A percentile compares a stretch with the other conserved stretches of the same genome.
Evolutionary conservation across 2,329 filamentous ascomycete genomes (phyloP).

Genomic region (Verticillium tricorpus): DNA sequence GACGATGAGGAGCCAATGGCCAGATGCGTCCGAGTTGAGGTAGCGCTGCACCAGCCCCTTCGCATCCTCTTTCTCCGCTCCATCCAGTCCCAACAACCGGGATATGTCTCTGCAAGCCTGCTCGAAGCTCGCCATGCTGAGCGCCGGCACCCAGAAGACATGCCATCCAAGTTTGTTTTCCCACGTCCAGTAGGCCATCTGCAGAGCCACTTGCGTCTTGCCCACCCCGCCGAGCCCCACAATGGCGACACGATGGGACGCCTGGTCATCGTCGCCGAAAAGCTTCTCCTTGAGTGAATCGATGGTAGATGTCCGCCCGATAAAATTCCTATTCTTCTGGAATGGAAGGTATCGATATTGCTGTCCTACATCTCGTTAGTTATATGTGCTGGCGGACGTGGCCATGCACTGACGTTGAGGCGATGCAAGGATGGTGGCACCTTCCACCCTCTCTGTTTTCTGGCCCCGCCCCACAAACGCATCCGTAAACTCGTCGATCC

Average conservation of each 20-base stretch:
- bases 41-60: slow-evolving; percentile 18
- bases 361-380: too few species aligned
- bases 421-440: not conserved
- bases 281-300: not conserved
- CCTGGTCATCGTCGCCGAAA: not conserved
- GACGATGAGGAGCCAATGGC: slow-evolving; percentile 25
- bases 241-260: not conserved
- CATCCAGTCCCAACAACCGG: slow-evolving; percentile 12
- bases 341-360: too few species aligned
- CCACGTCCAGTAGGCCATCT: not conserved
- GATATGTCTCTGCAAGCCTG: slow-evolving; percentile 21
- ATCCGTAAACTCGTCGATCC: too few species aligned
- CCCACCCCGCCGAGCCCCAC: slow-evolving; percentile 4
- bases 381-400: too few species aligned
- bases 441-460: not conserved
- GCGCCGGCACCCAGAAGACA: too few species aligned
- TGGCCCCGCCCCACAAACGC: too few species aligned
- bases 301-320: not conserved
- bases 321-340: not conserved
- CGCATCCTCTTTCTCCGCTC: slow-evolving; percentile 8
- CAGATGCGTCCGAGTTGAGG: slow-evolving; percentile 20
- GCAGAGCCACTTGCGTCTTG: slow-evolving; percentile 7
- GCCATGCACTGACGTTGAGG: too few species aligned
- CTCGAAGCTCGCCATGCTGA: not conserved
- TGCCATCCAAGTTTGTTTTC: too few species aligned